Evolutionary conservation across 306 rosid species (phyloP), one percentile per base, ranked within the genome.

Genomic region (apple (Malus domestica)): DNA sequence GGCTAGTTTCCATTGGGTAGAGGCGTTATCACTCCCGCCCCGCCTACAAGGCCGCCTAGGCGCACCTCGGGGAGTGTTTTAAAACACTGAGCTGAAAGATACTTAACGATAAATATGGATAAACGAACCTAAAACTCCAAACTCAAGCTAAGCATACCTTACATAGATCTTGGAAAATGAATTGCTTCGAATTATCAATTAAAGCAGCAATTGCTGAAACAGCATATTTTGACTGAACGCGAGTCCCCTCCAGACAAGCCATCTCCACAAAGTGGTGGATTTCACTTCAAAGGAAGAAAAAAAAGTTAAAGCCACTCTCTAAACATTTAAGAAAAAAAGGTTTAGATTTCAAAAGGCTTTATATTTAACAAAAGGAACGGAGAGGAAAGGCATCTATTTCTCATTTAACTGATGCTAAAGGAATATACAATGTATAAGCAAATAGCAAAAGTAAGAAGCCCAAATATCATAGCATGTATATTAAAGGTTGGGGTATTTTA

Each of bases 211-310:
- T 84, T 30, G 97, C 92, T 52, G 91, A 87, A 74, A 88, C 90
- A 9, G 91, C 93, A 66, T 74, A 78, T 81, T 95, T 95, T 81
- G 98, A 87, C 85, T 92, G 92, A 68, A 70, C 57, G 20, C 93
- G 97, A 79, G 90, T 89, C 73, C 98, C 98, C 71, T 80, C 88
- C 72, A 89, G 76, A 81, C 97, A 95, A 52, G 89, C 51, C 75
- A 78, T 82, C 81, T 85, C 71, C 74, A 95, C 79, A 80, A 85
- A 83, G 22, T 95, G 97, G 82, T 86, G 84, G 68, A 92, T 85
- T 83, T 85, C 91, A 77, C 98, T 95, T 82, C 67, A 79, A 76
- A 73, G n/a, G 70, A 58, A 76, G 29, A 51, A 83, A 54, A 72
- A 66, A 45, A 60, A 51, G 44, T 12, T 75, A 27, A 38, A 72